phyloP scores from a whole-genome alignment of 2,329 filamentous ascomycete genomes.

The Nothophaeocryptopus gaeumannii region DNA sequence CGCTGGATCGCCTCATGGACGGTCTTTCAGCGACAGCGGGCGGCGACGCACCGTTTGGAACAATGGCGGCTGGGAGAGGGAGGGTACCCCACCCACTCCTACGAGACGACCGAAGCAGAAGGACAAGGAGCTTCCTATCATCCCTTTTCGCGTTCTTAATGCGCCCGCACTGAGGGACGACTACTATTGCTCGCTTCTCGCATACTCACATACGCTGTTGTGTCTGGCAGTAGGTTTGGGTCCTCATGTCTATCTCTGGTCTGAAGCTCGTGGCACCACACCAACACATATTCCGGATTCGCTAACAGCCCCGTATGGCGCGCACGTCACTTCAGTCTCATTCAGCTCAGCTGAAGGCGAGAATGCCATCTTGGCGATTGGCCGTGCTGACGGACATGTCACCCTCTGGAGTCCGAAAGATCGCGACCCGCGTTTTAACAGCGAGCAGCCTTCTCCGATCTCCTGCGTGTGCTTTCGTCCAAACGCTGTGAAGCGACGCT shows the following conservation, averaged over 20 bases:
- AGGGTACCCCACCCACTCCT: slow-evolving; percentile 9
- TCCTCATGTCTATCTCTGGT: slow-evolving; percentile 82
- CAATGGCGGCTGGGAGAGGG: slow-evolving; percentile 25
- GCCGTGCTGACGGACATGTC: slow-evolving; percentile 72
- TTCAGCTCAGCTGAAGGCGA: slow-evolving; percentile 79
- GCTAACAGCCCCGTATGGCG: slow-evolving; percentile 50
- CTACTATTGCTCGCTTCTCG: slow-evolving; percentile 89
- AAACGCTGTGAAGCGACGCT: slow-evolving; percentile 50
- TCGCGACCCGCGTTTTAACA: slow-evolving; percentile 67
- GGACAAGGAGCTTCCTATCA: slow-evolving; percentile 30
- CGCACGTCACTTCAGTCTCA: slow-evolving; percentile 75
- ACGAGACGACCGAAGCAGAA: slow-evolving; percentile 14
- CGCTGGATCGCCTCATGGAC: slow-evolving; percentile 6
- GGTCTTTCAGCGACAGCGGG: slow-evolving; percentile 12
- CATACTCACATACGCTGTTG: slow-evolving; percentile 72
- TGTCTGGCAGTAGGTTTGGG: slow-evolving; percentile 82
- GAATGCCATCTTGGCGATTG: slow-evolving; percentile 79
- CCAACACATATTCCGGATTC: slow-evolving; percentile 45
- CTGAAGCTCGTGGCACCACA: slow-evolving; percentile 60
- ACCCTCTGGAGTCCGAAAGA: slow-evolving; percentile 76
- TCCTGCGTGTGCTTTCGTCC: slow-evolving; percentile 82
- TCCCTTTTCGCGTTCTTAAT: slow-evolving; percentile 63
- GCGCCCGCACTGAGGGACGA: slow-evolving; percentile 88
- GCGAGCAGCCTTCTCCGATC: slow-evolving; percentile 68
- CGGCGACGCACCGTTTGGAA: slow-evolving; percentile 18